phyloP scores from a whole-genome alignment of 176 grass and related monocot genomes.

The Zoysia japonica region DNA sequence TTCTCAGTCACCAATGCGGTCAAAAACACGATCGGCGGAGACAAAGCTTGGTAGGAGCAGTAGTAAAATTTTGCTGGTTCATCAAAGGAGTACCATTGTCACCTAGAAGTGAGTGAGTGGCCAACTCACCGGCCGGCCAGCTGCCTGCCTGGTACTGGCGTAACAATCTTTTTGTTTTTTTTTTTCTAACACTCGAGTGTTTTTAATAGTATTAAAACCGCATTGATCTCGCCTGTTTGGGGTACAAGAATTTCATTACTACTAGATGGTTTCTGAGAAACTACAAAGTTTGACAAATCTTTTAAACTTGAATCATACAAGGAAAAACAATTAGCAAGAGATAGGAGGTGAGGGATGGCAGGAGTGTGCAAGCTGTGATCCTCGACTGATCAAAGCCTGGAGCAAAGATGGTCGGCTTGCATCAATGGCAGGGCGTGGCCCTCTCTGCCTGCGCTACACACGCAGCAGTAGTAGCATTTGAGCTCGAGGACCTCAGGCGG shows the following conservation, averaged over 20 bases:
- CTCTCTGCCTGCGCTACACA: slow-evolving; percentile 6
- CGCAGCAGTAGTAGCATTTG: neutral
- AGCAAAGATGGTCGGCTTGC: slow-evolving; percentile 47
- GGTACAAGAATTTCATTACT: too few relatives aligned
- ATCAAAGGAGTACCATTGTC: slow-evolving; percentile 28
- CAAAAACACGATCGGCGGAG: slow-evolving; percentile 52
- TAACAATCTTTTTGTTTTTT: slow-evolving; percentile 2
- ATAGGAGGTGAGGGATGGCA: too few relatives aligned
- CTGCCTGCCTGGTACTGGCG: slow-evolving; percentile 26
- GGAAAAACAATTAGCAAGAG: neutral
- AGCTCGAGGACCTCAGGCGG: neutral
- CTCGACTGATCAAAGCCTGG: slow-evolving; percentile 53
- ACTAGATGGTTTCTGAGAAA: too few relatives aligned
- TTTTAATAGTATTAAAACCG: neutral
- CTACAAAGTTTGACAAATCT: neutral
- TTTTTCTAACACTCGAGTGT: neutral
- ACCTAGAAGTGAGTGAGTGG: slow-evolving; percentile 51
- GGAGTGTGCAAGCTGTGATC: slow-evolving; percentile 48
- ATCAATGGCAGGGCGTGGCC: slow-evolving; percentile 53
- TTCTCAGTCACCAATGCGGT: slow-evolving; percentile 70
- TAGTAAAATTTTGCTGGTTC: slow-evolving; percentile 56
- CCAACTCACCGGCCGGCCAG: slow-evolving; percentile 47
- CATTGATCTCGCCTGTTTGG: neutral
- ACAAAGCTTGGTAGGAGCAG: slow-evolving; percentile 46
- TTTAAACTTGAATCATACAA: neutral